Conservation (phyloP, 2,329 filamentous ascomycete genomes). For the Hypoxylon sp. region DNA sequence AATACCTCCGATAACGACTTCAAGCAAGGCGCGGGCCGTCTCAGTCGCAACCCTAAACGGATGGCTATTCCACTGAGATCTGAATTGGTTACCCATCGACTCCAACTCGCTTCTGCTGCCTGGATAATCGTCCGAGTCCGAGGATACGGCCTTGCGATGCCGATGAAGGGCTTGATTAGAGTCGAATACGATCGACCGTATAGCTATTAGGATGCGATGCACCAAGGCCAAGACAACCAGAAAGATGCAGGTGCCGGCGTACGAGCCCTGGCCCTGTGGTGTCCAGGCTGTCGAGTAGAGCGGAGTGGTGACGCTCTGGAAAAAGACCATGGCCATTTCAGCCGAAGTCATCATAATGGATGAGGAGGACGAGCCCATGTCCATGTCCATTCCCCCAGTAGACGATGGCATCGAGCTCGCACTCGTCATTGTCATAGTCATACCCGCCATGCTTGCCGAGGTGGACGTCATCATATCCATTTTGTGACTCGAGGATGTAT, state of each 20-base stretch:
- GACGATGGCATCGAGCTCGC: conserved; percentile 32
- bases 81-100: conserved; percentile 38
- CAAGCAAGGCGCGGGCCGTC: conserved; percentile 44
- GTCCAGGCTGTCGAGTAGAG: conserved; percentile 81
- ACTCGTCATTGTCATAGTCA: conserved; percentile 39
- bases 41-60: conserved; percentile 50
- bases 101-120: conserved; percentile 38
- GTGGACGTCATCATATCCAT: conserved; percentile 42
- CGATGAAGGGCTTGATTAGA: conserved; percentile 26
- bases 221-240: conserved; percentile 81
- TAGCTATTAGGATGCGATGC: conserved; percentile 78
- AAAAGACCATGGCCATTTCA: conserved; percentile 57
- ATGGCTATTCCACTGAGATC: conserved; percentile 40
- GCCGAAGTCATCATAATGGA: conserved; percentile 47
- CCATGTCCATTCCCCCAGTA: conserved; percentile 40
- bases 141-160: conserved; percentile 23
- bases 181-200: conserved; percentile 51
- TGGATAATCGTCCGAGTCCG: conserved; percentile 38
- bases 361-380: conserved; percentile 28
- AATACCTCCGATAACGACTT: conserved; percentile 50
- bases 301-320: conserved; percentile 73
- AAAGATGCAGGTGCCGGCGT: conserved; percentile 93
- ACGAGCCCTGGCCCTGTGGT: conserved; percentile 76
- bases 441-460: conserved; percentile 23
- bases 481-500: neutral